These are phyloP conservation scores for Nicotiana noctiflora DNA, from an alignment of 257 asterid species.

Conservation along the genomic window DNA sequence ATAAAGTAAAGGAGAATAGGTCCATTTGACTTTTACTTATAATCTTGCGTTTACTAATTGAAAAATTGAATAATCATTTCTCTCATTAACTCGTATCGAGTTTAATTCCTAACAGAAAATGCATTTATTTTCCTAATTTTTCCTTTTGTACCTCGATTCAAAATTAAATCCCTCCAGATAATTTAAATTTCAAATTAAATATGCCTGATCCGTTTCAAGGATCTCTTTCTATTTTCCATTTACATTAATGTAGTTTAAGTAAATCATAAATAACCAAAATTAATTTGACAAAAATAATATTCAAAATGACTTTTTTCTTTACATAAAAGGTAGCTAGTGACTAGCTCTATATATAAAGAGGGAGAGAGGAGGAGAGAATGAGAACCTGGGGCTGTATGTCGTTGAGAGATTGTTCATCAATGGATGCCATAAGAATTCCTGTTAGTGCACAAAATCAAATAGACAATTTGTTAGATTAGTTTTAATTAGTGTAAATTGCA, in stretches of 20 bases:
- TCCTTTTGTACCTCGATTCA: background rate
- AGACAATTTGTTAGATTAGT: background rate
- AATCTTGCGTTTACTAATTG: too few species aligned
- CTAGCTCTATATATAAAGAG: background rate
- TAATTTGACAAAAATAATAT: background rate
- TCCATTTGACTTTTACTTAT: too few species aligned
- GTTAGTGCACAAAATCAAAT: background rate
- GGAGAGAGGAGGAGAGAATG: background rate
- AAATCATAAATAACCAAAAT: background rate
- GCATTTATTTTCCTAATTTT: background rate
- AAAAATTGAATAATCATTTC: too few species aligned
- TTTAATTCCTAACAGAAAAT: too few species aligned
- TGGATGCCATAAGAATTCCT: background rate
- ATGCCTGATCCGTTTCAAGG: background rate
- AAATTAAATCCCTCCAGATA: too few species aligned
- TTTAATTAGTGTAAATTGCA: background rate
- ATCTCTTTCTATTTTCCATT: background rate
- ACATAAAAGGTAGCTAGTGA: too few species aligned
- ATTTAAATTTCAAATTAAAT: too few species aligned
- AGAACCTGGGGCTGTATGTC: background rate
- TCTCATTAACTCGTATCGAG: too few species aligned
- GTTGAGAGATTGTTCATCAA: background rate
- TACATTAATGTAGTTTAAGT: too few species aligned
- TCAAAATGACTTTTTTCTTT: background rate
- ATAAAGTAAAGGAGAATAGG: too few species aligned